These are phyloP conservation scores for Coemansia sp. DNA, from an alignment of 192 early-diverging fungal species.

Conservation along the genomic window DNA sequence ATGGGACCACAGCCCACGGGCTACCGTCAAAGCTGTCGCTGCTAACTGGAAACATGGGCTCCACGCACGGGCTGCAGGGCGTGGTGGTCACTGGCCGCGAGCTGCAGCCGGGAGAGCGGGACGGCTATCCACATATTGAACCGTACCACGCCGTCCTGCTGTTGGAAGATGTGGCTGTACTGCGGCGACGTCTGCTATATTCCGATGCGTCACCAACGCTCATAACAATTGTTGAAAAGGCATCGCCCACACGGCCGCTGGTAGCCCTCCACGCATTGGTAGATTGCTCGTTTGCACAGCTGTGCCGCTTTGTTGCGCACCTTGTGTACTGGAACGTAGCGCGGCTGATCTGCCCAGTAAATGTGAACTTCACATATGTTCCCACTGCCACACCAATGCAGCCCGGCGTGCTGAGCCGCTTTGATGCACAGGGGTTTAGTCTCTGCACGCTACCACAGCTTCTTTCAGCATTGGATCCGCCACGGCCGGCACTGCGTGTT, in stretches of 20 bases:
- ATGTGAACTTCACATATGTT: constrained; percentile 74
- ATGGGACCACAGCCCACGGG: constrained; percentile 11
- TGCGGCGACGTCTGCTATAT: constrained; percentile 76
- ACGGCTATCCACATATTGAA: constrained; percentile 66
- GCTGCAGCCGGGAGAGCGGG: constrained; percentile 54
- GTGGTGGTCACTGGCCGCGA: constrained; percentile 55
- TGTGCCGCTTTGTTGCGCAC: constrained; percentile 86
- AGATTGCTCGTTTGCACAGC: constrained; percentile 92
- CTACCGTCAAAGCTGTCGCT: constrained; percentile 9
- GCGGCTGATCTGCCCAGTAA: constrained; percentile 82
- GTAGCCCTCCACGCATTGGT: constrained; percentile 76
- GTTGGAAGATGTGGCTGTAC: constrained; percentile 75
- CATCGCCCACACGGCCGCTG: constrained; percentile 49
- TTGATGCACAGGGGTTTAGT: constrained; percentile 12
- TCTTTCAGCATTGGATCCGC: constrained; percentile 36
- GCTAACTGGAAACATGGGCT: constrained; percentile 12
- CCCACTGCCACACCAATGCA: constrained; percentile 4
- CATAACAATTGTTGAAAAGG: constrained; percentile 63
- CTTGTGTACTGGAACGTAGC: constrained; percentile 92
- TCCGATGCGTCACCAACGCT: constrained; percentile 84
- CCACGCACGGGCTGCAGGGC: constrained; percentile 16
- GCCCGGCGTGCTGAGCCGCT: constrained; percentile 10
- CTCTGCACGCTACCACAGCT: constrained; percentile 39
- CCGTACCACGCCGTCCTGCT: constrained; percentile 87
- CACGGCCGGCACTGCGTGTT: constrained; percentile 34